Conservation (phyloP, 768 basidiomycete species). For the Suillus cothurnatus region DNA sequence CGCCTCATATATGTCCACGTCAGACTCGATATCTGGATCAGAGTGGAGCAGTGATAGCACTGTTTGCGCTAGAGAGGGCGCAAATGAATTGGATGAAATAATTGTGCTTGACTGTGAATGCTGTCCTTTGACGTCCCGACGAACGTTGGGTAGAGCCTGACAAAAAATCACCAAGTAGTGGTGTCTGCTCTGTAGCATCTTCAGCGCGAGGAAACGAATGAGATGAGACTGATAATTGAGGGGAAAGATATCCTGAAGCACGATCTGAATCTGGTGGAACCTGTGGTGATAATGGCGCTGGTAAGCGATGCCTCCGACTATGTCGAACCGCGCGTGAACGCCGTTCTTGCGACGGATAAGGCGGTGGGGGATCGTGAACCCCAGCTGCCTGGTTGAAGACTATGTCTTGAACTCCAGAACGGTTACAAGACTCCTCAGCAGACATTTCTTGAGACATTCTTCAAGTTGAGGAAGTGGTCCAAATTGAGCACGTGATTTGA, state of each 20-base stretch:
- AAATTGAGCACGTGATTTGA: not conserved
- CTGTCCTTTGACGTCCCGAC: slow-evolving; percentile 48
- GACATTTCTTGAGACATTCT: not conserved
- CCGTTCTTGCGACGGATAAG: slow-evolving; percentile 59
- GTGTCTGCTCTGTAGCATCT: slow-evolving; percentile 49
- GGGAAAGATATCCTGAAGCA: slow-evolving; percentile 33
- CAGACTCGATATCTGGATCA: slow-evolving; percentile 47
- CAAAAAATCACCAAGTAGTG: slow-evolving; percentile 41
- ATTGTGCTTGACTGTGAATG: slow-evolving; percentile 58
- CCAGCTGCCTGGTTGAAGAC: slow-evolving; percentile 12
- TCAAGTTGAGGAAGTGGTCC: not conserved
- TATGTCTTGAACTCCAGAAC: not conserved
- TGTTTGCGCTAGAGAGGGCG: slow-evolving; percentile 70
- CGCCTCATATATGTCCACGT: slow-evolving; percentile 35
- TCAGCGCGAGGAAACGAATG: slow-evolving; percentile 27
- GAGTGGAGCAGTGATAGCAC: slow-evolving; percentile 67
- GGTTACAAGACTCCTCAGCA: not conserved
- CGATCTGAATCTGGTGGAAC: slow-evolving; percentile 39
- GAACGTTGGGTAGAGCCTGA: slow-evolving; percentile 26
- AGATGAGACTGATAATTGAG: slow-evolving; percentile 20
- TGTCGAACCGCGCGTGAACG: slow-evolving; percentile 39
- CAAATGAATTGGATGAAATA: slow-evolving; percentile 46
- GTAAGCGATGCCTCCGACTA: slow-evolving; percentile 31
- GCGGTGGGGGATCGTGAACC: slow-evolving; percentile 64
- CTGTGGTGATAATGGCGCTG: slow-evolving; percentile 31